Percentiles rank a stretch among this genome's conserved stretches.
These are phyloP conservation scores for Tilletia walkeri DNA, from an alignment of 1,284 basidiomycete species.

Conservation along the genomic window DNA sequence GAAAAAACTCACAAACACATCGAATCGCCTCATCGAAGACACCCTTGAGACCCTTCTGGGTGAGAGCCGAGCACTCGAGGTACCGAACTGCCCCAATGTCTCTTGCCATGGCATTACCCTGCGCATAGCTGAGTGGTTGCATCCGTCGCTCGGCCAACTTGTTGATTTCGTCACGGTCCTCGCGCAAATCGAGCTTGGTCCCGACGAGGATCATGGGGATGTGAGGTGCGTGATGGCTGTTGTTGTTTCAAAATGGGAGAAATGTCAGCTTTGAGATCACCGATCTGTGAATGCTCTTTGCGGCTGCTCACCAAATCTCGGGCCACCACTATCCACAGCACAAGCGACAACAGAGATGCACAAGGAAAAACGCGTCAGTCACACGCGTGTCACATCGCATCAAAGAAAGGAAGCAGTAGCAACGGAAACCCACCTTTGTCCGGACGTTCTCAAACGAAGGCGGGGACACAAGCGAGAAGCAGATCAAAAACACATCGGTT, in stretches of 20 bases:
- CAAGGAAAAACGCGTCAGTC: neutral
- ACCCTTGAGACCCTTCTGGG: slow-evolving; percentile 72
- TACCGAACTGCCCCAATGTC: slow-evolving; percentile 90
- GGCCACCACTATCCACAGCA: slow-evolving; percentile 58
- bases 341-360: slow-evolving; percentile 13
- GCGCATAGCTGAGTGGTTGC: slow-evolving; percentile 85
- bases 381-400: neutral
- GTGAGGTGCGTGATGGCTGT: slow-evolving; percentile 90
- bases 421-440: slow-evolving; percentile 69
- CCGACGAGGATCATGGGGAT: slow-evolving; percentile 88
- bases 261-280: slow-evolving; percentile 22
- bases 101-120: slow-evolving; percentile 85
- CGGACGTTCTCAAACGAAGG: slow-evolving; percentile 97
- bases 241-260: slow-evolving; percentile 21
- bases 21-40: slow-evolving; percentile 55
- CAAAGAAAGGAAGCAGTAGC: neutral
- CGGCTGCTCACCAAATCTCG: slow-evolving; percentile 31
- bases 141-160: slow-evolving; percentile 91
- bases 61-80: slow-evolving; percentile 93
- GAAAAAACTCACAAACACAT: slow-evolving; percentile 36
- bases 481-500: slow-evolving; percentile 98
- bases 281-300: slow-evolving; percentile 4
- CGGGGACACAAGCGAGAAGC: slow-evolving; percentile 95
- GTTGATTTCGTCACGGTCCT: slow-evolving; percentile 85
- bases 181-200: slow-evolving; percentile 95